A percentile compares a stretch with the other conserved stretches of the same genome.
Conservation (phyloP, 1,139 yeast species). For the Pneumocystis sp. region DNA sequence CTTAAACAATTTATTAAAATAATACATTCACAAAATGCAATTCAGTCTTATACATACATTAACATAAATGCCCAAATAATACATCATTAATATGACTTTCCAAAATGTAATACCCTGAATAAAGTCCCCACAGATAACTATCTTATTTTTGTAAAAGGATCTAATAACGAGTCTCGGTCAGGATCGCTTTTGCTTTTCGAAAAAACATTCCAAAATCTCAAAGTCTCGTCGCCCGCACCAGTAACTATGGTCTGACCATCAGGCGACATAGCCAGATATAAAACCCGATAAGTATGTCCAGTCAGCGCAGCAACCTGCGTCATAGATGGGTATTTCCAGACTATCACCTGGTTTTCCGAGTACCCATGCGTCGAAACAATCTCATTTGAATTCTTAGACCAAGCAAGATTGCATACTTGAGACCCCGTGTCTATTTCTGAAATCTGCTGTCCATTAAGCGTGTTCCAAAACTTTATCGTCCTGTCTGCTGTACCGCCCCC, state of each 20-base stretch:
- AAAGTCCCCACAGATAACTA: conserved; percentile 2
- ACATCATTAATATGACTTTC: neutral
- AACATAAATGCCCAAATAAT: neutral
- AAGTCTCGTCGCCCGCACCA: conserved; percentile 96
- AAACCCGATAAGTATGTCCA: conserved; percentile 86
- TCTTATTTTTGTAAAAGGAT: conserved; percentile 13
- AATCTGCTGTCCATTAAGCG: conserved; percentile 57
- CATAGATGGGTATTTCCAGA: conserved; percentile 92
- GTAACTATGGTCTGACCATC: conserved; percentile 97
- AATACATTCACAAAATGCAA: neutral
- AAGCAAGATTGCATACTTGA: conserved; percentile 83
- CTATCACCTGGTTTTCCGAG: conserved; percentile 74
- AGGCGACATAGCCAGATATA: conserved; percentile 82
- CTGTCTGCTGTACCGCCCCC: conserved; percentile 98
- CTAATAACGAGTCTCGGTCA: conserved; percentile 12
- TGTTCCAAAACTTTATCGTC: conserved; percentile 83
- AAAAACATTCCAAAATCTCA: conserved; percentile 26
- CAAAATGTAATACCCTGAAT: neutral
- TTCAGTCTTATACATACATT: neutral
- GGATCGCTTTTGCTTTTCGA: conserved; percentile 11
- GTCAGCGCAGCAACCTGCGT: conserved; percentile 85
- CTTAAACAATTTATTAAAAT: neutral
- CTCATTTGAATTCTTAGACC: conserved; percentile 90
- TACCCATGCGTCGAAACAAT: conserved; percentile 91
- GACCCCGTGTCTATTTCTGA: conserved; percentile 85